Conservation (phyloP, 1,139 yeast species). For the Suhomyces terraborum region DNA sequence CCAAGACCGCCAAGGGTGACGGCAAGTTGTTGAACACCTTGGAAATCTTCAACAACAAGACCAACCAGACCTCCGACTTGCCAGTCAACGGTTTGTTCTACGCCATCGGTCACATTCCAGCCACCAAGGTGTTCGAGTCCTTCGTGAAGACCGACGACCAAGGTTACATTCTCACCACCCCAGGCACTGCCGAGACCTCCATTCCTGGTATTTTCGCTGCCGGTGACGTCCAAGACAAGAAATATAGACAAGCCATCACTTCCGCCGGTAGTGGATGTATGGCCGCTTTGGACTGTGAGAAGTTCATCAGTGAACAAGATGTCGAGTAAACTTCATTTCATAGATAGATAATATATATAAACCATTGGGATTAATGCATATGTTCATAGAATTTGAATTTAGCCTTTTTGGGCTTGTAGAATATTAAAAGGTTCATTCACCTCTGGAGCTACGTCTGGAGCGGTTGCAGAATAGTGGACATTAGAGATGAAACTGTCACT, state of each 20-base stretch:
- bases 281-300: constrained; percentile 98
- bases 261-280: constrained; percentile 99
- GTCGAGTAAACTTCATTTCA: constrained; percentile 8
- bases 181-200: constrained; percentile 88
- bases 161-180: constrained; percentile 85
- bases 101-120: constrained; percentile 97
- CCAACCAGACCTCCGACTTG: constrained; percentile 67
- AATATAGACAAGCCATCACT: constrained; percentile 97
- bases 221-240: constrained; percentile 97
- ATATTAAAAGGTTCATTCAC: too few species aligned
- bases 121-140: constrained; percentile 74
- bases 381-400: too few species aligned
- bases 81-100: constrained; percentile 91
- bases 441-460: too few species aligned
- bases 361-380: background rate
- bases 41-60: constrained; percentile 67
- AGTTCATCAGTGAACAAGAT: constrained; percentile 72
- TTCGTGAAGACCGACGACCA: constrained; percentile 84
- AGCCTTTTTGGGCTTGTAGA: too few species aligned
- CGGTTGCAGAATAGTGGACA: too few species aligned
- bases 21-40: constrained; percentile 71
- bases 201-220: constrained; percentile 95
- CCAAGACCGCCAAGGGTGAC: constrained; percentile 89
- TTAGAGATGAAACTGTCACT: too few species aligned
- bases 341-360: background rate